These are phyloP conservation scores for Cronartium quercuum DNA, from an alignment of 1,284 basidiomycete genomes.

Conservation along the genomic window DNA sequence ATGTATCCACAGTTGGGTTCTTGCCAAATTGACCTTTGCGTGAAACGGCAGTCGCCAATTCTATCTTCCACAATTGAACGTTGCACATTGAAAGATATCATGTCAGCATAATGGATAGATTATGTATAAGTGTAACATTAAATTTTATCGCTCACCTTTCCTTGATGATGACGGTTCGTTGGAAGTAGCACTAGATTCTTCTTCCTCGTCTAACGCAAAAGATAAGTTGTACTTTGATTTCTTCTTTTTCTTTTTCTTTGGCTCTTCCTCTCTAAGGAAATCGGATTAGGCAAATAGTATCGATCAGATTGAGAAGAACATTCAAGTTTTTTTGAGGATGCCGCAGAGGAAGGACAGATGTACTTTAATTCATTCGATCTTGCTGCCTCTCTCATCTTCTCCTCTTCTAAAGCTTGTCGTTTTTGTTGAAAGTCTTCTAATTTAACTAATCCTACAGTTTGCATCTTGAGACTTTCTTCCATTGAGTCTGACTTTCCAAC, in stretches of 20 bases:
- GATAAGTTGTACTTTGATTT: constrained; percentile 73
- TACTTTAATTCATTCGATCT: constrained; percentile 44
- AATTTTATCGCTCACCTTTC: constrained; percentile 45
- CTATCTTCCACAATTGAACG: constrained; percentile 34
- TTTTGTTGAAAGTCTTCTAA: constrained; percentile 75
- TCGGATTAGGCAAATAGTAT: not conserved
- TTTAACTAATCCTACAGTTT: constrained; percentile 84
- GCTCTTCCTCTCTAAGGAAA: constrained; percentile 59
- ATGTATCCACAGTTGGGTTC: constrained; percentile 94
- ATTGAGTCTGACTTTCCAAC: constrained; percentile 88
- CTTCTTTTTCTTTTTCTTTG: constrained; percentile 64
- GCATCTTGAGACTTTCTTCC: constrained; percentile 87
- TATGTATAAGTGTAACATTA: not conserved
- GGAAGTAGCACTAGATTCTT: constrained; percentile 47
- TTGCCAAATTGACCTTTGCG: constrained; percentile 80
- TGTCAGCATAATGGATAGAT: not conserved
- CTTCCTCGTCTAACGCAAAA: constrained; percentile 78
- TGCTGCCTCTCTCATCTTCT: constrained; percentile 81
- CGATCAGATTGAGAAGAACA: not conserved
- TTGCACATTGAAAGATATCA: not conserved
- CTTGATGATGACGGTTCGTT: constrained; percentile 41
- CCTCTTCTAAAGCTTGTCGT: constrained; percentile 83
- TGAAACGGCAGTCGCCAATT: constrained; percentile 42
- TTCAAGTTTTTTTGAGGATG: not conserved
- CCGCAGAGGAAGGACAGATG: not conserved